Base-by-base conservation (phyloP, 2,329 filamentous ascomycete genomes). In the Penicillium psychrosexuale region DNA sequence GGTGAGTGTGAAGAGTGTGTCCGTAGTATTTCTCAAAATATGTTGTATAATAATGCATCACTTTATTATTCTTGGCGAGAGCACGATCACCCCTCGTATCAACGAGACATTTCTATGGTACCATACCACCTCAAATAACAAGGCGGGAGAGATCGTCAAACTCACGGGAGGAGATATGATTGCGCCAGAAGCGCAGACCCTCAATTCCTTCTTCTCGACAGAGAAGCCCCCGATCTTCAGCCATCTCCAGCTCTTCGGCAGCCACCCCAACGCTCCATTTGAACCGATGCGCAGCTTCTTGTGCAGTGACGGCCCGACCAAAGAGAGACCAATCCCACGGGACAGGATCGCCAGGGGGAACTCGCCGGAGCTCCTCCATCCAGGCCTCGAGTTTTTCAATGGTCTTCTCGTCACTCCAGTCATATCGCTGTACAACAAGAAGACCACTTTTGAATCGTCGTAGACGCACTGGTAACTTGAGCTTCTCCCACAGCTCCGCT, bases 221-320 rank as follows among this genome's bases (percentile, higher is more conserved):
- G 19, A 99, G 72, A 3, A 86, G 84, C 0, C 94, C 94, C 53
- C 83, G 85, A 71, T 97, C 93, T 72, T 99, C 94, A 0, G 92
- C 92, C 93, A 99, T 97, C 70, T 97, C 90, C 12, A 99, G 80
- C 75, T 99, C 94, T 71, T 97, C 94, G 56, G 88, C 89, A 1
- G 94, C 94, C 22, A 99, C 93, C 8, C 94, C 94, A 8, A 99
- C 88, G 70, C 94, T 97, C 94, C 94, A 99, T 6, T 92, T 90
- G 73, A 99, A 99, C 47, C 85, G 81, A 72, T 95, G 90, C 0
- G 94, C 94, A 0, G 86, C 84, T 68, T 97, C 92, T 68, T 94
- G 90, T 1, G 91, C 91, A 13, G 91, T 97, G 28, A 97, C 86
- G 9, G 94, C 91, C 53, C 87, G 83, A 0, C 94, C 92, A 71